Conservation (phyloP, 2,329 filamentous ascomycete species). For the Scedosporium boydii region DNA sequence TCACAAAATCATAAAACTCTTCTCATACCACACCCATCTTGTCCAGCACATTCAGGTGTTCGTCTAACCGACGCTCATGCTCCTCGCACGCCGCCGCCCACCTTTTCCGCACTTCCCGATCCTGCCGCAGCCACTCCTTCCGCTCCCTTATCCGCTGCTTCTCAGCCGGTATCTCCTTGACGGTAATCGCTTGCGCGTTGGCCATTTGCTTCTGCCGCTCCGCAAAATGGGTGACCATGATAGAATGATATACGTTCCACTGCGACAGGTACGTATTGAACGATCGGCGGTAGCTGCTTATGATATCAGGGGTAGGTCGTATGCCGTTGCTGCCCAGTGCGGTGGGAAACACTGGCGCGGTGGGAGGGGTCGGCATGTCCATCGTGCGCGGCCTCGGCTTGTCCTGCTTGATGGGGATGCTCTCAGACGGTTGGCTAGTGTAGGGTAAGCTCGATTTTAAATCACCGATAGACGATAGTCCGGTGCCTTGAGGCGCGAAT, state of each 20-base stretch:
- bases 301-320: conserved; percentile 31
- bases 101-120: conserved; percentile 49
- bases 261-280: conserved; percentile 45
- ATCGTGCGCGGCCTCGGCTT: conserved; percentile 22
- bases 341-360: conserved; percentile 37
- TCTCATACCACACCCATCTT: conserved; percentile 26
- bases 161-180: conserved; percentile 10
- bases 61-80: conserved; percentile 49
- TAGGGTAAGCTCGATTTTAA: conserved; percentile 49
- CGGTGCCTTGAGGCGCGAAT: conserved; percentile 34
- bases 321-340: conserved; percentile 31
- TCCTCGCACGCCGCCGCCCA: conserved; percentile 51
- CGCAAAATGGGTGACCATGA: conserved; percentile 46
- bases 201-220: conserved; percentile 37
- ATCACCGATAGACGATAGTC: conserved; percentile 45
- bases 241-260: conserved; percentile 39
- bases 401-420: conserved; percentile 25
- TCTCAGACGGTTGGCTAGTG: conserved; percentile 37
- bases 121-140: conserved; percentile 50
- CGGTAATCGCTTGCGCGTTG: conserved; percentile 31
- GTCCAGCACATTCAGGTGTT: conserved; percentile 41
- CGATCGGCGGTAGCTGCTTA: conserved; percentile 41
- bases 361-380: conserved; percentile 37
- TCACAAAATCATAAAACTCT: background rate
- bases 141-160: conserved; percentile 36